phyloP scores from a whole-genome alignment of 2,329 filamentous ascomycete genomes.

The Curvularia eragrostidis region DNA sequence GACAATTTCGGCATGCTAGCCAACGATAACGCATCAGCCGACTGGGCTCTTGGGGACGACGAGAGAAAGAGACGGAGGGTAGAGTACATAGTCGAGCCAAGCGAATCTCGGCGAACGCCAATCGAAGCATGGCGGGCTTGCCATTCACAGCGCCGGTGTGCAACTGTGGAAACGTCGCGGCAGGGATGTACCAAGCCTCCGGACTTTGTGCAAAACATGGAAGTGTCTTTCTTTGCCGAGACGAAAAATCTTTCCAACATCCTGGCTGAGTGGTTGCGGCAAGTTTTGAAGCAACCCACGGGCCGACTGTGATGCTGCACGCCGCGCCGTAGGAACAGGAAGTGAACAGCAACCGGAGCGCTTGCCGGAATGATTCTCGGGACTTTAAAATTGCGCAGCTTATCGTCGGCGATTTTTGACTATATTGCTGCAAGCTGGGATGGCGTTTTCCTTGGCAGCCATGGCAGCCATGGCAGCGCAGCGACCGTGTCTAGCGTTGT shows the following conservation, averaged over 20 bases:
- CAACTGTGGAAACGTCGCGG: not conserved
- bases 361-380: conserved; percentile 11
- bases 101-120: conserved; percentile 10
- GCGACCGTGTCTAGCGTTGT: conserved; percentile 13
- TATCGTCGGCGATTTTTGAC: not conserved
- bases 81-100: conserved; percentile 13
- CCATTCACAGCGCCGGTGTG: conserved; percentile 4
- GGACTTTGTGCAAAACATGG: conserved; percentile 1
- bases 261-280: conserved; percentile 2
- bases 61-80: not conserved
- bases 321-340: conserved; percentile 7
- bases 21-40: not conserved
- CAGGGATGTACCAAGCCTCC: not conserved
- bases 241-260: conserved; percentile 1
- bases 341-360: not conserved
- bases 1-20: not conserved
- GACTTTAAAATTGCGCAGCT: not conserved
- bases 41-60: not conserved
- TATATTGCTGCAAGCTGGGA: not conserved
- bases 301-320: conserved; percentile 7
- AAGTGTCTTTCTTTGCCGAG: not conserved
- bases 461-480: not conserved
- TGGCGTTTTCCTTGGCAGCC: not conserved
- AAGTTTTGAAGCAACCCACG: not conserved
- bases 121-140: conserved; percentile 15